A percentile compares a stretch with the other conserved stretches of the same genome.
Evolutionary conservation across 257 asterid species (phyloP).

Genomic region (Capsicum chinense): DNA sequence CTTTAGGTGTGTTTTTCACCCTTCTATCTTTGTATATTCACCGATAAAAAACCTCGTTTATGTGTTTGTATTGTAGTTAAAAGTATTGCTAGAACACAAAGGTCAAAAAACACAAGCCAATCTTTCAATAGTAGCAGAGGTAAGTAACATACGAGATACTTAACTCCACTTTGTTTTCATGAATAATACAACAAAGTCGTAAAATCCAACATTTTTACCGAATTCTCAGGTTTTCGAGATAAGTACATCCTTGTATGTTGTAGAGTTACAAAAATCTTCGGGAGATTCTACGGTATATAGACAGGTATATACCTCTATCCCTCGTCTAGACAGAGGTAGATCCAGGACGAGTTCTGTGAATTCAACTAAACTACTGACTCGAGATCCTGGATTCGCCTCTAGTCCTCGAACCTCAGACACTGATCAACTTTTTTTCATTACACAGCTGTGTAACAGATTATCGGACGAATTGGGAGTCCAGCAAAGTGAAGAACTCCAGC

Average conservation of each 20-base stretch:
- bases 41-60: not conserved
- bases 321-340: not conserved
- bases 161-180: not conserved
- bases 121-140: constrained; percentile 80
- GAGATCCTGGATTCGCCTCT: not conserved
- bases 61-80: constrained; percentile 55
- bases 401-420: not conserved
- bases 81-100: constrained; percentile 59
- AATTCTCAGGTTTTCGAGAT: constrained; percentile 78
- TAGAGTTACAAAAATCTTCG: constrained; percentile 70
- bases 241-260: constrained; percentile 76
- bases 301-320: constrained; percentile 52
- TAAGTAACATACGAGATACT: constrained; percentile 43
- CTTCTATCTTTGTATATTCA: no score
- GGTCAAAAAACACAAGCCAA: constrained; percentile 56
- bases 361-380: not conserved
- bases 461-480: constrained; percentile 79
- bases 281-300: constrained; percentile 79
- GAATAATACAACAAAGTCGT: not conserved
- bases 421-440: not conserved
- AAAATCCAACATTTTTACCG: not conserved
- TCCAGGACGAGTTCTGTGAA: not conserved
- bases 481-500: constrained; percentile 50
- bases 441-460: constrained; percentile 84
- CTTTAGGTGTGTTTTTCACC: no score